These are phyloP conservation scores for Fusarium abutilonis DNA, from an alignment of 2,329 filamentous ascomycete species.

Conservation along the genomic window DNA sequence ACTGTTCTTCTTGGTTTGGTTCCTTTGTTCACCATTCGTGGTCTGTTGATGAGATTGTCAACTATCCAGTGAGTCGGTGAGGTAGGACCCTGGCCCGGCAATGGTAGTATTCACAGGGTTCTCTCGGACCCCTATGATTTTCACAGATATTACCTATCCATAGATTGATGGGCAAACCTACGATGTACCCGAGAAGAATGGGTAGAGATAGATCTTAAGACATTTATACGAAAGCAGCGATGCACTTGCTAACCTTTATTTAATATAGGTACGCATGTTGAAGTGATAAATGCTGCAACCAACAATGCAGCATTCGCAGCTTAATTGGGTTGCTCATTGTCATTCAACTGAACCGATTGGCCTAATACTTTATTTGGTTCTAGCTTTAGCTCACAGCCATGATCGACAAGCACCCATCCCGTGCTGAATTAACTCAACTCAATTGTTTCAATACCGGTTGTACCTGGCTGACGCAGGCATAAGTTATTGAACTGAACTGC, in stretches of 20 bases:
- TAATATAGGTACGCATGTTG: too few species aligned
- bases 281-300: too few species aligned
- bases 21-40: background rate
- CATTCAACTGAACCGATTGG: conserved; percentile 24
- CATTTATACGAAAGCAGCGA: background rate
- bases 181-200: background rate
- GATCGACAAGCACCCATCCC: conserved; percentile 1
- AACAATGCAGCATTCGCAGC: too few species aligned
- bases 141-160: too few species aligned
- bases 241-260: too few species aligned
- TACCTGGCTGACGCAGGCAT: too few species aligned
- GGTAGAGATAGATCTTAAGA: background rate
- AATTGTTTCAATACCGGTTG: background rate
- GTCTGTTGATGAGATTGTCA: background rate
- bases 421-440: background rate
- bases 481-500: too few species aligned
- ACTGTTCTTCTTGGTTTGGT: too few species aligned
- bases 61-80: background rate
- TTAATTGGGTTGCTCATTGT: conserved; percentile 4
- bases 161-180: background rate
- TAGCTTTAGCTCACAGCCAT: background rate
- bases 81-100: conserved; percentile 16
- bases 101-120: conserved; percentile 11
- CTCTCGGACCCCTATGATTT: conserved; percentile 3
- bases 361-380: background rate